These are phyloP conservation scores for Dalechampia spathulata DNA, from an alignment of 441 rosid genomes.

Conservation along the genomic window DNA sequence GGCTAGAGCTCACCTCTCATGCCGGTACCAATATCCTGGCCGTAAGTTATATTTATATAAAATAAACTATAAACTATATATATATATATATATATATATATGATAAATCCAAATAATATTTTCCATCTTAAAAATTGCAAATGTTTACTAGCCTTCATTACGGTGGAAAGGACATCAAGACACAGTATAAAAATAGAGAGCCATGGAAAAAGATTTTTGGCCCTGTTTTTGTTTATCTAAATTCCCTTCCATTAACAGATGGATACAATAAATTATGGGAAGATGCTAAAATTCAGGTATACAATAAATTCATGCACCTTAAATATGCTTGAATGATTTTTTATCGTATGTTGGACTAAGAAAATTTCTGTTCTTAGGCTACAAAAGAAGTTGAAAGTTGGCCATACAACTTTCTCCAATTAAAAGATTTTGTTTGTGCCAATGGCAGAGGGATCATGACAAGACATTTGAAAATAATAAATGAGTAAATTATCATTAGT, in stretches of 20 bases:
- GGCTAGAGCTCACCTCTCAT: slow-evolving; percentile 16
- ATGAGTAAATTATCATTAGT: slow-evolving; percentile 31
- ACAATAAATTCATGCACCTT: too few relatives aligned
- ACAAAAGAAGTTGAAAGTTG: slow-evolving; percentile 34
- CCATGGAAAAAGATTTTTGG: slow-evolving; percentile 81
- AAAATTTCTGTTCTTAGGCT: too few relatives aligned
- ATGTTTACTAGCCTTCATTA: slow-evolving; percentile 67
- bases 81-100: too few relatives aligned
- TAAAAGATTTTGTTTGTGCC: slow-evolving; percentile 36
- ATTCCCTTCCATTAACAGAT: slow-evolving; percentile 27
- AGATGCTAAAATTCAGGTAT: slow-evolving; percentile 62
- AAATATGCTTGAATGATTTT: too few relatives aligned
- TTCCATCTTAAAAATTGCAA: slow-evolving; percentile 19
- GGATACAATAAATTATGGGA: slow-evolving; percentile 33
- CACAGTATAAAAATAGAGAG: slow-evolving; percentile 38
- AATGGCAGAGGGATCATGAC: slow-evolving; percentile 40
- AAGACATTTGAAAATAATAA: slow-evolving; percentile 45
- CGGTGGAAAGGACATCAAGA: slow-evolving; percentile 43
- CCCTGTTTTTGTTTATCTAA: slow-evolving; percentile 51
- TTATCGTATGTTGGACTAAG: too few relatives aligned
- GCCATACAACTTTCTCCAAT: slow-evolving; percentile 51
- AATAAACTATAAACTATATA: too few relatives aligned
- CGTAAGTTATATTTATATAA: slow-evolving; percentile 4
- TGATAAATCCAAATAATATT: too few relatives aligned
- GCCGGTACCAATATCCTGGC: slow-evolving; percentile 10